Base-by-base conservation (phyloP, 306 rosid species). In the Rosa persica region DNA sequence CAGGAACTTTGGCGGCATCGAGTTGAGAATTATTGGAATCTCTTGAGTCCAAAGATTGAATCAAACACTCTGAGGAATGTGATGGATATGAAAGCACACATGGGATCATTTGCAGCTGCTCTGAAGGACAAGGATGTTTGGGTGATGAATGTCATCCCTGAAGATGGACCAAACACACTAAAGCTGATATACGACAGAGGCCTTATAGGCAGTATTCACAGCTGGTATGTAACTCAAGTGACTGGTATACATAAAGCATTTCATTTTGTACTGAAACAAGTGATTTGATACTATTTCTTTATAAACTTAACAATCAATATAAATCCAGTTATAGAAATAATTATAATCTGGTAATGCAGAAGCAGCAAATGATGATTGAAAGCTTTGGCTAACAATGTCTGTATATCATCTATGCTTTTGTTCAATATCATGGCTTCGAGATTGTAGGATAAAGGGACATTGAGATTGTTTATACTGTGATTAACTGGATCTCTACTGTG, bases 101-200 rank as follows among this genome's bases (percentile, higher is more conserved):
- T 95, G 98, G 97, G 96, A 36, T 93, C 98, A 52, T 93, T 91
- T 85, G 99, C 86, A 52, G 97, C 99, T 89, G 96, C 98, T 78
- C 86, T 95, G 57, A 91, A 77, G 81, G 91, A 75, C 77, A 95
- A 93, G 85, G 80, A 88, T 74, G 98, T 93, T 68, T 95, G 99
- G 99, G 99, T 91, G 86, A 93, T 95, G 99, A 95, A 93, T 67
- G 98, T 90, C 70, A 96, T 93, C 19, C 90, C 96, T 16, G 88
- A 89, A 73, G 97, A 93, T 68, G 97, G 98, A 82, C 92, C 86
- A 13, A 93, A 93, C 84, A 91, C 97, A 22, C 94, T 93, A 4
- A 95, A 95, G 92, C 76, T 95, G 81, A 78, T 95, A 71, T 91
- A 91, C 66, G 99, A 95, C 80, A 87, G 99, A 90, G 99, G 99